Percentiles rank a stretch among this genome's conserved stretches.
Evolutionary conservation across 1,139 yeast genomes (phyloP).

Genomic region (Taphrina wiesneri): DNA sequence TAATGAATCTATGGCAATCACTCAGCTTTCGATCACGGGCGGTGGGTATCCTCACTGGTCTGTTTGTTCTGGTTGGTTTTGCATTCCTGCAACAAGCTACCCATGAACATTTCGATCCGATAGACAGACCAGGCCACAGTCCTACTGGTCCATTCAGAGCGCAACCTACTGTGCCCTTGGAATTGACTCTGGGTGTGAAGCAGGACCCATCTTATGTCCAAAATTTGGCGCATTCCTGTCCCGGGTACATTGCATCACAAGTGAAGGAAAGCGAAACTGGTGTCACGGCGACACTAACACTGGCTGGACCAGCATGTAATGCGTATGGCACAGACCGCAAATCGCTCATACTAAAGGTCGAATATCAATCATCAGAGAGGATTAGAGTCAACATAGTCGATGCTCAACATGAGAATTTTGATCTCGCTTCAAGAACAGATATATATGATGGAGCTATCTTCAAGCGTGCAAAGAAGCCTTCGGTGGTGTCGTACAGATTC

Average conservation of each 20-base stretch:
- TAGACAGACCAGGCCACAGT: not conserved
- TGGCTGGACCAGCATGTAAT: constrained; percentile 44
- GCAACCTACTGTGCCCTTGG: constrained; percentile 8
- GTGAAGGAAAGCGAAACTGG: constrained; percentile 33
- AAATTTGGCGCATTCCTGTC: not conserved
- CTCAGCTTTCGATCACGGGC: constrained; percentile 5
- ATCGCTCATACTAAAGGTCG: constrained; percentile 44
- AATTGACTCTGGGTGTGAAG: constrained; percentile 4
- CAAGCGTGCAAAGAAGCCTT: constrained; percentile 35
- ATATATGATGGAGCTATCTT: constrained; percentile 42
- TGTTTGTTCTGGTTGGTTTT: not conserved
- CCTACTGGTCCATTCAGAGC: not conserved
- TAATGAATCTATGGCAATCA: not conserved
- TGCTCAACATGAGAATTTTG: constrained; percentile 43
- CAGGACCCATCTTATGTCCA: constrained; percentile 4
- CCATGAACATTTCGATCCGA: not conserved
- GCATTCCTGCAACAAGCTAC: not conserved
- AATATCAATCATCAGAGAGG: constrained; percentile 44
- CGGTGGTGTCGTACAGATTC: constrained; percentile 42
- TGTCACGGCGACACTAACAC: constrained; percentile 21
- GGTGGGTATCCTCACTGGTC: not conserved
- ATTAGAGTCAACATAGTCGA: constrained; percentile 46
- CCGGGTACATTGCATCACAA: constrained; percentile 7
- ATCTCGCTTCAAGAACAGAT: constrained; percentile 43
- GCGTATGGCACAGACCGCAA: constrained; percentile 47